A percentile compares a stretch with the other conserved stretches of the same genome.
Conservation (phyloP, 1,139 yeast species). For the Yamadazyma buinensis region DNA sequence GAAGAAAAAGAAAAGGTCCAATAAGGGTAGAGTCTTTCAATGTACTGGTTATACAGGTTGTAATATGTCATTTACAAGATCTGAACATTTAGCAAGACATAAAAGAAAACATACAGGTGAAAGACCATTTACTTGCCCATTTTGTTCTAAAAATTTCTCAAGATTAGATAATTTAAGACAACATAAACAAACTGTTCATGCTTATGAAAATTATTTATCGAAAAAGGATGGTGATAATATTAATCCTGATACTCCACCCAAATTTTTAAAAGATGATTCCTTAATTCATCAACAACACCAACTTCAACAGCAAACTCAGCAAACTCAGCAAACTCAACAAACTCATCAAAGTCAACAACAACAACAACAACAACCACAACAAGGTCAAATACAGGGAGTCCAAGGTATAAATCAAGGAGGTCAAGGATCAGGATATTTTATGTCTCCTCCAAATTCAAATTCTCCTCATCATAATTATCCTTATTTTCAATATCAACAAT, state of each 20-base stretch:
- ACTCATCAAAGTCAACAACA: background rate
- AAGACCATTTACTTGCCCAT: conserved; percentile 85
- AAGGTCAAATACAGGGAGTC: background rate
- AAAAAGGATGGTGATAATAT: too few species aligned
- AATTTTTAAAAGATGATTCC: background rate
- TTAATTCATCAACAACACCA: background rate
- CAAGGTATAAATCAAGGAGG: background rate
- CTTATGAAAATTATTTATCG: conserved; percentile 56
- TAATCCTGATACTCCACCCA: conserved; percentile 7
- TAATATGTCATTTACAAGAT: conserved; percentile 80
- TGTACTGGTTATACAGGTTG: conserved; percentile 89
- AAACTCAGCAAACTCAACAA: background rate
- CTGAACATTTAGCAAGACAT: conserved; percentile 90
- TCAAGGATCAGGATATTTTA: conserved; percentile 5
- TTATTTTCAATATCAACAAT: conserved; percentile 11
- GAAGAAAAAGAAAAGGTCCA: conserved; percentile 31
- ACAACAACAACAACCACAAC: background rate
- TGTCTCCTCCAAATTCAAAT: conserved; percentile 16
- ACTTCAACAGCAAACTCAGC: background rate
- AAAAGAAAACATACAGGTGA: conserved; percentile 94
- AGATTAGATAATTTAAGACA: conserved; percentile 86
- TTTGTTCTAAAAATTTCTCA: conserved; percentile 75
- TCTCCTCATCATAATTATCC: conserved; percentile 15
- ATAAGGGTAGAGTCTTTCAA: conserved; percentile 68
- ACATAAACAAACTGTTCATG: conserved; percentile 91